Evolutionary conservation across 768 basidiomycete species (phyloP), one percentile per base, ranked within the genome.

Genomic region (Pleurotus platypus): DNA sequence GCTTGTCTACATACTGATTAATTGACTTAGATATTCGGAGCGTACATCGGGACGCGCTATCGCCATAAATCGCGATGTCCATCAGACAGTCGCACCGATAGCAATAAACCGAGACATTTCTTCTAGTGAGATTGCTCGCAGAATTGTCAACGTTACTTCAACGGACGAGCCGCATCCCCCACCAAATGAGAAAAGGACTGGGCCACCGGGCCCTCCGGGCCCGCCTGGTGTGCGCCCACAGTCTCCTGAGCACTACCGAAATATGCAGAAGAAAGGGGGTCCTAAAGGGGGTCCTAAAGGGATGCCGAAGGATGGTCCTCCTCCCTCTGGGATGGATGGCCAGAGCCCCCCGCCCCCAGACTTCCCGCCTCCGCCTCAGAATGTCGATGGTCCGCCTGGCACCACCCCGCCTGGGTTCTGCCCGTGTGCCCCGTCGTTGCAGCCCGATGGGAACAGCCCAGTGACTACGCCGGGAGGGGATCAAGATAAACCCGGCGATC

Each of bases 51-150:
- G 51, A 35, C 38, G n/a, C 20, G 37, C 38, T 42, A 39, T 53
- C 20, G 51, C 51, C 38, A 40, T 53, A 5, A 53, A 53, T 39
- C 51, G 51, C 16, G 51, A 53, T 15, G 51, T 53, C 24, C 51
- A 53, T 53, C 40, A 35, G 13, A 42, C 18, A 22, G 18, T 16
- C 37, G 38, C 37, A 35, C 30, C 30, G 30, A 30, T 30, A 30
- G 30, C 30, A 35, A 35, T 35, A 2, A 35, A 35, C 16, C n/a
- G n/a, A 45, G 42, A 45, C 42, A 5, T 22, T 16, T 45, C 20
- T n/a, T 45, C 42, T 11, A 22, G 51, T 13, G 39, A 42, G 12
- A 39, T 42, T 16, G 37, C 9, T 20, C 49, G 49, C 49, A 50
- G 49, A 50, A 50, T 45, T 45, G 42, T 22, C 20, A 13, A 45